Percentiles rank a stretch among this genome's conserved stretches.
phyloP scores from a whole-genome alignment of 305 asterid species.

The Rubia balearica region DNA sequence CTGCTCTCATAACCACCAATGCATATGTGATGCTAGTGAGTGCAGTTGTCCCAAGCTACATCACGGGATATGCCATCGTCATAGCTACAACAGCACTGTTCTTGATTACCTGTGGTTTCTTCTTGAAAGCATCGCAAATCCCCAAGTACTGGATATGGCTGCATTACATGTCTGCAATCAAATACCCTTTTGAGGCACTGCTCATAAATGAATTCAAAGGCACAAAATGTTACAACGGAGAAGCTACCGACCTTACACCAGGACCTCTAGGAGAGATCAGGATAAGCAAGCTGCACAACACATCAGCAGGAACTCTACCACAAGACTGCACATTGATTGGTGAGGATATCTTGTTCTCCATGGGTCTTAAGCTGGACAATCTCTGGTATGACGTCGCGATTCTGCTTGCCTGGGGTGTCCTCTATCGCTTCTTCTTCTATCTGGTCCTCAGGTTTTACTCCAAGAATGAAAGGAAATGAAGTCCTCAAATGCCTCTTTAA shows the following conservation, averaged over 20 bases:
- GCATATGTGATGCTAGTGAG: slow-evolving; percentile 85
- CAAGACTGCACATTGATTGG: slow-evolving; percentile 53
- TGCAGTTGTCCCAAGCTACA: slow-evolving; percentile 76
- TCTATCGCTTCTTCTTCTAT: slow-evolving; percentile 63
- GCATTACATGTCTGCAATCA: slow-evolving; percentile 80
- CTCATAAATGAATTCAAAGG: slow-evolving; percentile 74
- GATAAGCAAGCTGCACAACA: slow-evolving; percentile 53
- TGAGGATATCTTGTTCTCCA: slow-evolving; percentile 60
- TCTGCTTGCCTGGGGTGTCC: slow-evolving; percentile 78
- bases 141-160: slow-evolving; percentile 75
- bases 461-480: slow-evolving; percentile 71
- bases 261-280: slow-evolving; percentile 73
- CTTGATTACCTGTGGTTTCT: slow-evolving; percentile 83
- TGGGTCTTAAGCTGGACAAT: slow-evolving; percentile 57
- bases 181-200: slow-evolving; percentile 85
- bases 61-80: slow-evolving; percentile 81
- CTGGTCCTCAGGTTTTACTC: slow-evolving; percentile 76
- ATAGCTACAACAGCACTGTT: slow-evolving; percentile 90
- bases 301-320: slow-evolving; percentile 17
- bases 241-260: slow-evolving; percentile 48
- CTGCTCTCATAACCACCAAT: slow-evolving; percentile 77
- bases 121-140: slow-evolving; percentile 67
- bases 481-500: not conserved
- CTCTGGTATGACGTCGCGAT: slow-evolving; percentile 64
- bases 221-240: slow-evolving; percentile 46